Base-by-base conservation (phyloP, 768 basidiomycete genomes). In the Leccinum disarticulatum region DNA sequence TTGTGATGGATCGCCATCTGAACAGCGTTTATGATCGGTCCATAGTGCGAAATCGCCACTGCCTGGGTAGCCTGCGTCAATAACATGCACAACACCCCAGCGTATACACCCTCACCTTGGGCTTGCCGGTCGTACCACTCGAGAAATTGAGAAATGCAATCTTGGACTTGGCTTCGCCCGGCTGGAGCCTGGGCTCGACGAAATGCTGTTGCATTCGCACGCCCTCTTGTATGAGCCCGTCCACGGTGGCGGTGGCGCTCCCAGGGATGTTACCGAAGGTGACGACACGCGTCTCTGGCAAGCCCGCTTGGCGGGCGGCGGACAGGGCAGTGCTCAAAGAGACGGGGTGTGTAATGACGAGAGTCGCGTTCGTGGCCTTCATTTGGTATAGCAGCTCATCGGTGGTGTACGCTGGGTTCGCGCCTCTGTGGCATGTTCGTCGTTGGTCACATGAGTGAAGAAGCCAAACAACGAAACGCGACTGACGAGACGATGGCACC, bases 121-220 rank as follows among this genome's bases (percentile, higher is more conserved):
- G 77, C 66, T 72, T 75, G 70, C 88, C 88, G 15, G 89, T 91
- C 25, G 88, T 91, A 8, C 88, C 88, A 61, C 88, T 89, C 1
- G 88, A 90, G 64, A 91, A 88, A 55, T 80, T 83, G 56, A 90
- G 74, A 64, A 90, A 85, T 6, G 90, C 88, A 14, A 90, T 59
- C 48, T 83, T 81, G 13, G 76, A 81, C 67, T 79, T 85, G 27
- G 78, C 84, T 70, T 88, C 88, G 10, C 87, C 88, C 13, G 78
- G 77, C 27, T 66, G 64, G 46, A 90, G 76, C 31, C 66, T 74
- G 19, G 75, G 72, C 56, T 87, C 82, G 28, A 70, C 67, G 64
- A 82, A 87, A 57, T 63, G 68, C 65, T 62, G 75, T 61, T 47
- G 72, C 64, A 60, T 67, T 63, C 58, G 65, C 66, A 67, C 65